Conservation (phyloP, 169 alveolate genomes). For the Ichthyophthirius multifiliis region DNA sequence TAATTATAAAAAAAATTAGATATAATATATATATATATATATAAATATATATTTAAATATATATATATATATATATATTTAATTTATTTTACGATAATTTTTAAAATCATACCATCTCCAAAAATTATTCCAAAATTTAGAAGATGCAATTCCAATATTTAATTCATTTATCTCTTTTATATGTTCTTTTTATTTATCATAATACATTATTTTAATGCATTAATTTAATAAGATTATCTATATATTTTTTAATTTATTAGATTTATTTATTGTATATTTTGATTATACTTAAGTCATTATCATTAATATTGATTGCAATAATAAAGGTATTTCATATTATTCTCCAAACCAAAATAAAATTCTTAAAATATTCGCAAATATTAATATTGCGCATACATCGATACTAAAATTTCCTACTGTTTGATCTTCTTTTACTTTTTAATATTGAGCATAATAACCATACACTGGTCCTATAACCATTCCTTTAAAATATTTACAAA, state of each 20-base stretch:
- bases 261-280: too few relatives aligned
- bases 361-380: slow-evolving; percentile 36
- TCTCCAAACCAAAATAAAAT: slow-evolving; percentile 27
- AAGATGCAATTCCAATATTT: background rate
- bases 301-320: slow-evolving; percentile 3
- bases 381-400: slow-evolving; percentile 35
- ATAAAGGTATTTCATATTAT: background rate
- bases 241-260: too few relatives aligned
- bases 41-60: too few relatives aligned
- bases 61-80: too few relatives aligned
- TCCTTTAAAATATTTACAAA: too few relatives aligned
- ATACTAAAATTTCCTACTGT: slow-evolving; percentile 17
- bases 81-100: background rate
- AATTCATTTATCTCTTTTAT: too few relatives aligned
- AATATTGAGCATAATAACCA: slow-evolving; percentile 29
- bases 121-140: slow-evolving; percentile 6
- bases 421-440: background rate
- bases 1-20: background rate
- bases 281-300: background rate
- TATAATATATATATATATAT: background rate
- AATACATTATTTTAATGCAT: background rate
- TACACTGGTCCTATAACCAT: slow-evolving; percentile 16
- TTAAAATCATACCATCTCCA: slow-evolving; percentile 14
- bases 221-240: too few relatives aligned
- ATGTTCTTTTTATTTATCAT: too few relatives aligned